Evolutionary conservation across 2,329 filamentous ascomycete species (phyloP).

Genomic region (Polytolypa hystricis): DNA sequence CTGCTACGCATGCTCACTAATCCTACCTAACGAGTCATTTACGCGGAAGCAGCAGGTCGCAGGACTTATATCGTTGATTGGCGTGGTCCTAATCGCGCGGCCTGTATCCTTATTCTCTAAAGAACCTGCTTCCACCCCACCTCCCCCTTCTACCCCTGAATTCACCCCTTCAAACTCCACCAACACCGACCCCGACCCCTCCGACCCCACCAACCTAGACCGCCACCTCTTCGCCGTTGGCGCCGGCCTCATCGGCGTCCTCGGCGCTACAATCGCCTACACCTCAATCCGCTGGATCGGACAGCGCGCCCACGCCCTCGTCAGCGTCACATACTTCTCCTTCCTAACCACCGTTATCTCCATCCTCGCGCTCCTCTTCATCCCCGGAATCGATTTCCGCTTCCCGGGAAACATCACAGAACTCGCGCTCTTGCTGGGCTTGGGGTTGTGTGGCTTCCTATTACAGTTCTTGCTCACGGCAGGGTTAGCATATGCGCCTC

Average conservation of each 20-base stretch:
- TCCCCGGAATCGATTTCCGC: constrained; percentile 48
- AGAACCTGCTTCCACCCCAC: constrained; percentile 11
- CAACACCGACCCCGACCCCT: constrained; percentile 14
- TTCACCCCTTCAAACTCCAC: constrained; percentile 12
- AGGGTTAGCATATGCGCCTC: constrained; percentile 61
- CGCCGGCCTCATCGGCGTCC: constrained; percentile 62
- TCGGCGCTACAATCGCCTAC: constrained; percentile 64
- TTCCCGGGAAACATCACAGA: constrained; percentile 44
- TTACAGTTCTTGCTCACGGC: constrained; percentile 80
- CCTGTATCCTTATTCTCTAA: constrained; percentile 48
- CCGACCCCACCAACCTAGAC: constrained; percentile 39
- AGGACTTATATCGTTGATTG: constrained; percentile 60
- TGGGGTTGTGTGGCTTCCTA: constrained; percentile 65
- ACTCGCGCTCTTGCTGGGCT: constrained; percentile 56
- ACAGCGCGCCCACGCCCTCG: constrained; percentile 65
- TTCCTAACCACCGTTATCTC: constrained; percentile 59
- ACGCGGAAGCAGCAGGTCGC: constrained; percentile 66
- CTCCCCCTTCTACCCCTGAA: constrained; percentile 3
- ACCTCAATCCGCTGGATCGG: constrained; percentile 74
- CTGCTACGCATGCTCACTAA: constrained; percentile 66
- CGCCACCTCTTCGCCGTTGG: constrained; percentile 61
- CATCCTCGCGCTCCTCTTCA: constrained; percentile 43
- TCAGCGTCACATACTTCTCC: constrained; percentile 77
- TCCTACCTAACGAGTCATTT: constrained; percentile 63
- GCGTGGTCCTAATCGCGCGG: constrained; percentile 73